Base-by-base conservation (phyloP, 1,139 yeast genomes). In the Zhuliangozyma blackwelliae region DNA sequence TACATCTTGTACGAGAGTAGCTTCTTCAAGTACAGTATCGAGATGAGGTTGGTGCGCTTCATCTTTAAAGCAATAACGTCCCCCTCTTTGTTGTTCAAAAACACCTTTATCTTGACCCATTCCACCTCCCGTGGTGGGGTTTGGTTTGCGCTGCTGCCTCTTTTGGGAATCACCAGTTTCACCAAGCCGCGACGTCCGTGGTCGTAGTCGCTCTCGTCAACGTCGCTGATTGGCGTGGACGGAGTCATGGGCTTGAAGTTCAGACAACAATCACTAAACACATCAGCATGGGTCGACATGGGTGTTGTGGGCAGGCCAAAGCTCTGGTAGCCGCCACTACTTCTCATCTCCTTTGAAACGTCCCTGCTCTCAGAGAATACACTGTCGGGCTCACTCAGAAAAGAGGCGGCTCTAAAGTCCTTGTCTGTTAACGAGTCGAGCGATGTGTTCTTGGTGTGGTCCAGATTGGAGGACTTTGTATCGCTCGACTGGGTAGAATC, bases 1-100 rank as follows among this genome's bases (percentile, higher is more conserved):
- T 63, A 64, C 31, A 65, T 59, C 44, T 65, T 65, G 46, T 47
- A 52, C 30, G 65, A 59, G 13, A 65, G 41, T 33, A 60, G 42
- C 42, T 55, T 57, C 43, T 65, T 64, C 42, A 65, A 52, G 45
- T 63, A 57, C 6, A 46, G 51, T 13, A 64, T 48, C 9, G 65
- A 53, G n/a, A 52, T 49, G 22, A 65, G 44, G 34, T 58, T 53
- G 10, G 56, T 43, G 25, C 54, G 50, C 32, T 54, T 55, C 23
- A 64, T 52, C 37, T 55, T 57, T 26, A 64, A 43, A 2, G 59
- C 66, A 12, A 65, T 52, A 11, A 63, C 61, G 39, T 65, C 70
- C 29, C 57, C 55, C 34, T 60, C 65, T 30, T 47, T 44, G 42
- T 64, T 63, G 39, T 61, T 55, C 33, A 65, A 51, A 23, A 47